Conservation (phyloP, 1,284 basidiomycete genomes). For the Wolfiporia cocos region DNA sequence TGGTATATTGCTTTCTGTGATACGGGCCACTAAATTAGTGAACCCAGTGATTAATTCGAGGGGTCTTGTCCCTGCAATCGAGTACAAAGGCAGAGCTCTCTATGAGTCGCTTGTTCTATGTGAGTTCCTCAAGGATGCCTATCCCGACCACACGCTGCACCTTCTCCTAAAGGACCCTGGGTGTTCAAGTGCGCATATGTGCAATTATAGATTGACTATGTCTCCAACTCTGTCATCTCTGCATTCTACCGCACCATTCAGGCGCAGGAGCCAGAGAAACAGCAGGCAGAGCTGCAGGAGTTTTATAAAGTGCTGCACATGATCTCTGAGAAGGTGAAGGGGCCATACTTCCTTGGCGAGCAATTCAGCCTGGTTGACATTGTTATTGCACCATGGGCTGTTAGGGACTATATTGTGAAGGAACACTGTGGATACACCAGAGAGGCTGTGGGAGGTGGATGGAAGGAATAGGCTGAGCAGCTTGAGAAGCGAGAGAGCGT, state of each 20-base stretch:
- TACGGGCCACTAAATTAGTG: too few relatives aligned
- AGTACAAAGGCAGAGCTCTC: conserved; percentile 48
- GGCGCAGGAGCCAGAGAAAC: conserved; percentile 44
- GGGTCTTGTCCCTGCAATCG: conserved; percentile 61
- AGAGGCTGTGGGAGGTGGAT: conserved; percentile 36
- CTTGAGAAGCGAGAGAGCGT: conserved; percentile 42
- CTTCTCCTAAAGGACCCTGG: conserved; percentile 47
- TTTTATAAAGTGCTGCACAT: conserved; percentile 39
- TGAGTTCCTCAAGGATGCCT: conserved; percentile 58
- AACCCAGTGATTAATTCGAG: conserved; percentile 58
- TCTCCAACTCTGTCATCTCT: conserved; percentile 44
- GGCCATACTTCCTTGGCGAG: conserved; percentile 54
- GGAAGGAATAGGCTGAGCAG: conserved; percentile 39
- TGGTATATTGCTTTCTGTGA: too few relatives aligned
- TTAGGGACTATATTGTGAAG: conserved; percentile 40
- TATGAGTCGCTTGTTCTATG: conserved; percentile 56
- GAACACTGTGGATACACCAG: conserved; percentile 46
- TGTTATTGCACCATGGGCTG: conserved; percentile 52
- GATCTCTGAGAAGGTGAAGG: conserved; percentile 42
- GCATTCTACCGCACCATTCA: conserved; percentile 46
- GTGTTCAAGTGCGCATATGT: conserved; percentile 39
- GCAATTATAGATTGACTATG: conserved; percentile 49
- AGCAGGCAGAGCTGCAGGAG: conserved; percentile 38
- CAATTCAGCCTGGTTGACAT: conserved; percentile 53
- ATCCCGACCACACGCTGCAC: conserved; percentile 35